Base-by-base conservation (phyloP, 2,329 filamentous ascomycete genomes). In the Aspergillus fructus region DNA sequence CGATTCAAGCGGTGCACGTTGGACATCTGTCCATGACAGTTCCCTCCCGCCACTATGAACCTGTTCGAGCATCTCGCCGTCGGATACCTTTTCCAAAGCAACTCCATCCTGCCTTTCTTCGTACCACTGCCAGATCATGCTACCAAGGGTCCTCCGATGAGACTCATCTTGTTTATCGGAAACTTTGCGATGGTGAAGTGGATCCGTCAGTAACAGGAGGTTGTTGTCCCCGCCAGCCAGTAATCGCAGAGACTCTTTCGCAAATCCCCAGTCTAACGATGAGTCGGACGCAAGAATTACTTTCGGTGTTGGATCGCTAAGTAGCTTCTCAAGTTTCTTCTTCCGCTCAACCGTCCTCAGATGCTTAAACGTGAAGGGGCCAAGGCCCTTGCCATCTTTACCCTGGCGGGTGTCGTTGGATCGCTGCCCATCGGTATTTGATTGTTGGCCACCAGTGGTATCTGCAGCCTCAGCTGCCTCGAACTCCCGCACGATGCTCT, bases 221-320 rank as follows among this genome's bases (percentile, higher is more conserved):
- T 97, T 99, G 42, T 87, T 86, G 1, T 88, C 79, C 62, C 96
- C 89, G 58, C 84, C 82, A 0, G 91, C 91, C 55, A 99, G 81
- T 9, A 83, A 82, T 62, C 84, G 86, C 49, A 99, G 77, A 0
- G 93, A 81, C 53, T 93, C 87, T 67, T 89, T 91, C 0, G 94
- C 96, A 68, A 96, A 96, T 0, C 94, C 94, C 94, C 94, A 99
- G 66, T 96, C 91, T 19, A 97, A 77, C 30, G 90, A 96, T 3
- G 87, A 84, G 71, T 97, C 93, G 65, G 91, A 97, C 3, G 94
- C 93, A 56, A 99, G 80, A 51, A 99, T 94, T 15, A 99, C 92
- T 75, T 81, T 66, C 68, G 86, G 82, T 21, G 78, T 78, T 46
- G 74, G 71, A 19, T 79, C 64, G 81, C 77, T 57, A 9, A 89